Base-by-base conservation (phyloP, 2,329 filamentous ascomycete species). In the Tolypocladium album region DNA sequence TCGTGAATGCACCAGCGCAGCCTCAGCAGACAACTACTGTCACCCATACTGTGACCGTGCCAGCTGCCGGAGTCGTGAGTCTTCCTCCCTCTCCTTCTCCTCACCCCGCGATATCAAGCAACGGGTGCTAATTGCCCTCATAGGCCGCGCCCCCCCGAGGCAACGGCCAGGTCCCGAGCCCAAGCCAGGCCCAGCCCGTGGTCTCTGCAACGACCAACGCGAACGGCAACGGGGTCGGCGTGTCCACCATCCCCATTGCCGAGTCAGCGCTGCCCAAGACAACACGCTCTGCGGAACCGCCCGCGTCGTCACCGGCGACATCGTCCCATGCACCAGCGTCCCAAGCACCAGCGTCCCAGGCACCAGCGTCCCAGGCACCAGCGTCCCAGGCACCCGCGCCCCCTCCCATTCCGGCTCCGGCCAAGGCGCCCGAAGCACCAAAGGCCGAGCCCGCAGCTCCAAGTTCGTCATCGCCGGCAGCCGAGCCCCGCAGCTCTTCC, bases 161-260 rank as follows among this genome's bases (percentile, higher is more conserved):
- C 47, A 55, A 45, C 40, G 53, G 53, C 31, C 53, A 55, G 11
- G 47, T 2, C 27, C 22, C 22, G 52, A 7, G 7, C 36, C 8
- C 53, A 2, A 3, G n/a, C n/a, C n/a, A 22, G 9, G 6, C 36
- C 34, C 7, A 39, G 36, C 0, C 53, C 17, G 55, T 43, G 8
- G 27, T 31, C 27, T n/a, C 39, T 2, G 56, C 56, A 11, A 61
- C 55, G 22, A 24, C 64, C n/a, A 65, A 65, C 47, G 58, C 58
- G 22, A 56, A 67, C 47, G 67, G 66, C 34, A 66, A 69, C 40
- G 67, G 67, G 15, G 60, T 69, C 15, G 71, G 70, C 9, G 71
- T 73, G n/a, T 66, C 66, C 20, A 70, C 67, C 22, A 59, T 72
- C 45, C 67, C 71, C 24, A 68, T 72, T 39, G 58, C 65, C 7